Conservation (phyloP, 495 filamentous ascomycete genomes). For the Cladorrhinum samala region DNA sequence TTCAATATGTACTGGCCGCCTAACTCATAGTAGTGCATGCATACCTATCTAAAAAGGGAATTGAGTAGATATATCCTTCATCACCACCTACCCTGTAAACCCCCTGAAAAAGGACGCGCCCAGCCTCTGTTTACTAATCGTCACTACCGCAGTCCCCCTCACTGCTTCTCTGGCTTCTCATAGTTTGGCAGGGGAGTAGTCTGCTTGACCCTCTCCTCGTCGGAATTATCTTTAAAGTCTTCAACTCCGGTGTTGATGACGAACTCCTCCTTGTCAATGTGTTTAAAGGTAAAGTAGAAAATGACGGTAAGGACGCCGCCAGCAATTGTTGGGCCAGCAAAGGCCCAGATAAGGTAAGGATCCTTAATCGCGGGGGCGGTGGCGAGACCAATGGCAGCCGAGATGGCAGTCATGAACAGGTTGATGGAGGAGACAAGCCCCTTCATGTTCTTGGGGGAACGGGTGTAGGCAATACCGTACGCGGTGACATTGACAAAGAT, state of each 20-base stretch:
- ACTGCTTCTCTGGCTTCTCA: too few species aligned
- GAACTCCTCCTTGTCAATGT: constrained; percentile 45
- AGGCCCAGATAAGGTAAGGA: constrained; percentile 54
- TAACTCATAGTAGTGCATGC: too few species aligned
- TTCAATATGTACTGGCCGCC: too few species aligned
- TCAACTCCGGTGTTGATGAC: constrained; percentile 20
- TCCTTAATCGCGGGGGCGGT: constrained; percentile 55
- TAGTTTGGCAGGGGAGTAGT: too few species aligned
- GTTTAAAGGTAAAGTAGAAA: constrained; percentile 48
- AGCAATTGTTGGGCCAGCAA: constrained; percentile 42
- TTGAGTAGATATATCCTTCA: too few species aligned
- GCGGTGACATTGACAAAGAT: constrained; percentile 65
- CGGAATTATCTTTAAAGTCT: background rate
- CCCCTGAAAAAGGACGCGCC: too few species aligned
- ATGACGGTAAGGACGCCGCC: constrained; percentile 39
- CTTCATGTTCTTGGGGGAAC: constrained; percentile 63
- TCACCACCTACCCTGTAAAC: too few species aligned
- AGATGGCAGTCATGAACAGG: constrained; percentile 54
- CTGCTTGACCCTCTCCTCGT: background rate
- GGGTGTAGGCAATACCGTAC: constrained; percentile 66
- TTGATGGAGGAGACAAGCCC: constrained; percentile 63
- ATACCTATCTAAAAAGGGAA: too few species aligned
- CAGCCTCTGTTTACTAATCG: too few species aligned
- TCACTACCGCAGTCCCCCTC: too few species aligned
- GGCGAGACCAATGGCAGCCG: constrained; percentile 53